Conservation (phyloP, 345 rosid genomes). For the Corchorus capsularis region DNA sequence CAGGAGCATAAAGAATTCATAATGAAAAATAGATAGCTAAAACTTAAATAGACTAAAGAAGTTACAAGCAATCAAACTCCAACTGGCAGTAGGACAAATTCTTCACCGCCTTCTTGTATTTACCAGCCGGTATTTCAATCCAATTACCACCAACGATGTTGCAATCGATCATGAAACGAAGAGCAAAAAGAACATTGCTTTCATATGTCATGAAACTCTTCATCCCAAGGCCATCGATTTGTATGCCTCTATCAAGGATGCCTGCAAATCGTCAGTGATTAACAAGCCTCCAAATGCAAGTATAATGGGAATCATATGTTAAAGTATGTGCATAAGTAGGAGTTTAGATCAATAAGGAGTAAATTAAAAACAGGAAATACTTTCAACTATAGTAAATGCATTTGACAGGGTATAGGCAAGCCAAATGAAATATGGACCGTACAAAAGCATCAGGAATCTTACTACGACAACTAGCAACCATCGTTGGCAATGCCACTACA, state of each 20-base stretch:
- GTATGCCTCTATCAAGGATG: slow-evolving; percentile 94
- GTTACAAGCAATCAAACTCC: slow-evolving; percentile 98
- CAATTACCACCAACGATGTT: slow-evolving; percentile 94
- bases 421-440: background rate
- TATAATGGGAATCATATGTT: background rate
- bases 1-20: slow-evolving; percentile 9
- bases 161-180: slow-evolving; percentile 95
- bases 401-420: background rate
- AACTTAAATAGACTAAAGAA: slow-evolving; percentile 13
- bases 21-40: slow-evolving; percentile 9
- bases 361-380: background rate
- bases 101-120: slow-evolving; percentile 66
- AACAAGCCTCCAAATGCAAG: background rate
- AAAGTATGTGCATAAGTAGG: background rate
- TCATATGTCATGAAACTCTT: slow-evolving; percentile 92
- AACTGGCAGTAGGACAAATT: slow-evolving; percentile 76
- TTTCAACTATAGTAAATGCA: background rate
- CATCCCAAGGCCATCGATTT: slow-evolving; percentile 86
- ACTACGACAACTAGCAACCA: slow-evolving; percentile 95
- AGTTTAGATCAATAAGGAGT: background rate
- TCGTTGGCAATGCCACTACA: slow-evolving; percentile 86
- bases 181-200: slow-evolving; percentile 91
- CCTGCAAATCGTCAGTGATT: slow-evolving; percentile 45
- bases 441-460: slow-evolving; percentile 22
- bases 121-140: slow-evolving; percentile 91